These are phyloP conservation scores for Meyerozyma smithsonii DNA, from an alignment of 1,139 yeast species.

Conservation along the genomic window DNA sequence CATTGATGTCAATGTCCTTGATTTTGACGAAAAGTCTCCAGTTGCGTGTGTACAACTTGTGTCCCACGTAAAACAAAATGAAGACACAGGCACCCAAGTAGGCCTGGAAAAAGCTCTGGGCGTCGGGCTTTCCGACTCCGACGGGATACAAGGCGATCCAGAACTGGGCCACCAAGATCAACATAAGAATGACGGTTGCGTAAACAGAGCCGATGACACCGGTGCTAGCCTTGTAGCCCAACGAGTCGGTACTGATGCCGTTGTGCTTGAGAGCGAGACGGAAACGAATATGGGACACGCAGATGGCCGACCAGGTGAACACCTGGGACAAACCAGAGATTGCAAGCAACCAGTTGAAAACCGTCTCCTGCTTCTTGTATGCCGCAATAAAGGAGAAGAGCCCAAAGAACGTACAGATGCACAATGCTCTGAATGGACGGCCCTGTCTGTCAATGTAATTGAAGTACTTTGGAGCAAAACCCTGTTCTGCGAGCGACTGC, in stretches of 20 bases:
- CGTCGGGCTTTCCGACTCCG: conserved; percentile 26
- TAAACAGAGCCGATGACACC: conserved; percentile 39
- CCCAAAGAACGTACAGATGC: conserved; percentile 29
- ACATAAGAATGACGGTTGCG: conserved; percentile 30
- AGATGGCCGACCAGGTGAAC: conserved; percentile 40
- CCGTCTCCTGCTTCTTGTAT: conserved; percentile 35
- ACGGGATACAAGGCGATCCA: conserved; percentile 41
- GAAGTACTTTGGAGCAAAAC: conserved; percentile 39
- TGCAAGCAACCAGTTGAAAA: conserved; percentile 41
- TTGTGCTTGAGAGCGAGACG: conserved; percentile 36
- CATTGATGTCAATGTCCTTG: conserved; percentile 31
- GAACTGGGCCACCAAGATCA: conserved; percentile 36
- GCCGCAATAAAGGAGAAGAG: conserved; percentile 33
- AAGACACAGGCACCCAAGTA: conserved; percentile 36
- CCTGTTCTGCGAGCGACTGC: conserved; percentile 41
- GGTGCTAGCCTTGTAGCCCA: conserved; percentile 38
- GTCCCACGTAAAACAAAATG: conserved; percentile 30
- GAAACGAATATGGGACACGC: conserved; percentile 39
- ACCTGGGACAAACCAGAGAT: conserved; percentile 41
- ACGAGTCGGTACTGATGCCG: conserved; percentile 28
- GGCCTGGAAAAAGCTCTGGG: conserved; percentile 30
- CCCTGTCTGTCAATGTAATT: conserved; percentile 40
- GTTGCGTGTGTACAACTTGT: conserved; percentile 29
- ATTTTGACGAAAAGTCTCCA: conserved; percentile 28
- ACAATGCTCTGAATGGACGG: conserved; percentile 39